Percentiles rank a stretch among this genome's conserved stretches.
phyloP scores from a whole-genome alignment of 805 yeast species.

The Candida tammaniensis region DNA sequence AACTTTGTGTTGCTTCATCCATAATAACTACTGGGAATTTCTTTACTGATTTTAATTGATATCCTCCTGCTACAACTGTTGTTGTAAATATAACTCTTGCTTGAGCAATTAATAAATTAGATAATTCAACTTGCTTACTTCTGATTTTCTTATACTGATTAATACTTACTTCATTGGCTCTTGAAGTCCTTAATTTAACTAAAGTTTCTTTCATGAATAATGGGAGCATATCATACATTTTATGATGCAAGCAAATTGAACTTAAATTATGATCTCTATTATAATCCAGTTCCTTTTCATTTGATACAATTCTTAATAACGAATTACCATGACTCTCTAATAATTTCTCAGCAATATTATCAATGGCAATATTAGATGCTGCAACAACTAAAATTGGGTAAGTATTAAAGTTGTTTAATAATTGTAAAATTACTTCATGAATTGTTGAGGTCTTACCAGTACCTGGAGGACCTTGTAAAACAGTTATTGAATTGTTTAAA shows the following conservation, averaged over 20 bases:
- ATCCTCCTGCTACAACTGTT: slow-evolving; percentile 70
- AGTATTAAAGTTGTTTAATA: slow-evolving; percentile 51
- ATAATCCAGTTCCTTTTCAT: slow-evolving; percentile 62
- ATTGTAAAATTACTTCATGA: slow-evolving; percentile 47
- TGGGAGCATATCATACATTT: slow-evolving; percentile 50
- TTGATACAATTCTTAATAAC: slow-evolving; percentile 57
- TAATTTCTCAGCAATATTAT: slow-evolving; percentile 70
- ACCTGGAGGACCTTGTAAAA: slow-evolving; percentile 67
- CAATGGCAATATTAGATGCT: slow-evolving; percentile 73
- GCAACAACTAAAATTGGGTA: slow-evolving; percentile 72
- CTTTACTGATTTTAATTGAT: slow-evolving; percentile 52
- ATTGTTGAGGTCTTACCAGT: slow-evolving; percentile 46
- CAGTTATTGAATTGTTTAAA: slow-evolving; percentile 48
- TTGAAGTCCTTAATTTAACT: slow-evolving; percentile 42
- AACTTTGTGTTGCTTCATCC: slow-evolving; percentile 79
- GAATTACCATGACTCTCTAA: slow-evolving; percentile 47
- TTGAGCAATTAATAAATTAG: slow-evolving; percentile 54
- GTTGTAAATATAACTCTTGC: slow-evolving; percentile 72
- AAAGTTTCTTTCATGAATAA: slow-evolving; percentile 40
- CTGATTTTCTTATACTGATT: slow-evolving; percentile 50
- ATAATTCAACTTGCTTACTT: slow-evolving; percentile 41
- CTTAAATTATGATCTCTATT: slow-evolving; percentile 53
- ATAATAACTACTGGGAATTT: slow-evolving; percentile 65
- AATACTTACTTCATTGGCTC: slow-evolving; percentile 32
- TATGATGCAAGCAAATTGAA: slow-evolving; percentile 63